phyloP scores from a whole-genome alignment of 306 rosid genomes.

The Quercus ilex region DNA sequence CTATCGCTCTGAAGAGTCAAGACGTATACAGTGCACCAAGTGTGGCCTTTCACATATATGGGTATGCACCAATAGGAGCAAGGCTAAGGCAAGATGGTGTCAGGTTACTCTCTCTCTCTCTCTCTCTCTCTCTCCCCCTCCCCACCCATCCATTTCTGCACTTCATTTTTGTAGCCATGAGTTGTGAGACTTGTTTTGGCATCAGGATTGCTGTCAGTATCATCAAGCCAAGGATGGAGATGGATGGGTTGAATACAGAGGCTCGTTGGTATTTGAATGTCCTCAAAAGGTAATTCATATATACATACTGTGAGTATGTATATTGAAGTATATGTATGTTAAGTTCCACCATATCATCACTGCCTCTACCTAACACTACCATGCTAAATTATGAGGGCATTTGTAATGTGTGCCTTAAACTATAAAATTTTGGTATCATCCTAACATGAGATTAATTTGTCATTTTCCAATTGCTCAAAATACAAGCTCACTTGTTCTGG shows the following conservation, averaged over 20 bases:
- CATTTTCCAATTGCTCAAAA: not conserved
- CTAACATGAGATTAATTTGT: not conserved
- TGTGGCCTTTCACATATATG: constrained; percentile 95
- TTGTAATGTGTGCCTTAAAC: no score
- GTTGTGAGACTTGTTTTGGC: constrained; percentile 25
- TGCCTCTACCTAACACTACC: no score
- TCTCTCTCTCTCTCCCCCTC: constrained; percentile 2
- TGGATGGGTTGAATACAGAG: constrained; percentile 98
- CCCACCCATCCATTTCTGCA: not conserved
- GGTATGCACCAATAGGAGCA: constrained; percentile 94
- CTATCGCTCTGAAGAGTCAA: constrained; percentile 82
- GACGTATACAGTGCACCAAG: constrained; percentile 94
- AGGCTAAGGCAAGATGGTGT: constrained; percentile 97
- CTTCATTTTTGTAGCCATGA: constrained; percentile 14
- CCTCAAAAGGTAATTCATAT: constrained; percentile 64
- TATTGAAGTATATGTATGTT: not conserved
- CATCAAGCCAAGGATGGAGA: constrained; percentile 99
- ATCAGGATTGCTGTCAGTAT: constrained; percentile 94
- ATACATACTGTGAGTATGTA: not conserved
- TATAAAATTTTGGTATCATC: not conserved
- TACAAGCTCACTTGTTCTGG: not conserved
- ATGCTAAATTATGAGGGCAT: no score
- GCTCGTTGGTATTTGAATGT: constrained; percentile 75
- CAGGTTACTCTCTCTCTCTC: constrained; percentile 58
- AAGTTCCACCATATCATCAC: no score